Base-by-base conservation (phyloP, 2,329 filamentous ascomycete species). In the Xylariaceae sp. region DNA sequence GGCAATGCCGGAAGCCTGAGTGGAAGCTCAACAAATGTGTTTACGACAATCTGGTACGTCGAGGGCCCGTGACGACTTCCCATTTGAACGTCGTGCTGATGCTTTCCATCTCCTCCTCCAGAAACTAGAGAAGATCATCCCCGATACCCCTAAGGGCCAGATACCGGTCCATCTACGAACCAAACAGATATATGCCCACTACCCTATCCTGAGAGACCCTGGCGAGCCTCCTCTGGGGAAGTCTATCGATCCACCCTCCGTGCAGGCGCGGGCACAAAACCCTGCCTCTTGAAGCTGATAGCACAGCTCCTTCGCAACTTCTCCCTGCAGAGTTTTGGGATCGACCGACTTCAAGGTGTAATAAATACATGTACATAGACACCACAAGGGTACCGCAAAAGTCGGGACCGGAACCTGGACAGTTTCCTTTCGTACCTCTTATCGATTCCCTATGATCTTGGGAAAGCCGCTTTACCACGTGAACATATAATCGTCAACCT, bases 21-120 rank as follows among this genome's bases (percentile, higher is more conserved):
- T 83, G 87, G 78, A 82, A 82, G 61, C 71, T 98, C 57, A 98
- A 96, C 74, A 84, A 83, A 69, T 98, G 92, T 67, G 89, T 96
- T 34, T 97, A 85, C 61, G 83, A 96, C 52, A 97, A 96, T 64
- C 67, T 98, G 71, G 92, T 98, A 6, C 21, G 21, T 24, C 11
- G 21, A n/a, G n/a, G n/a, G n/a, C n/a, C n/a, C 21, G 6, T 24
- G 11, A 7, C 11, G 11, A 11, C 11, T 11, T 11, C 21, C 21
- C 21, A 24, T 11, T 24, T 24, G n/a, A 18, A 23, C 6, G 21
- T 23, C 3, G 1, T 18, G 26, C 5, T 21, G 31, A 33, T 9
- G n/a, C 15, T 13, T 26, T 24, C 21, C 21, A 8, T 13, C 5
- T 8, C 9, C 31, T n/a, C 9, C 5, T 6, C 34, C 54, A 90